A percentile compares a stretch with the other conserved stretches of the same genome.
phyloP scores from a whole-genome alignment of 768 basidiomycete genomes.

The Hirschioporus abietinus region DNA sequence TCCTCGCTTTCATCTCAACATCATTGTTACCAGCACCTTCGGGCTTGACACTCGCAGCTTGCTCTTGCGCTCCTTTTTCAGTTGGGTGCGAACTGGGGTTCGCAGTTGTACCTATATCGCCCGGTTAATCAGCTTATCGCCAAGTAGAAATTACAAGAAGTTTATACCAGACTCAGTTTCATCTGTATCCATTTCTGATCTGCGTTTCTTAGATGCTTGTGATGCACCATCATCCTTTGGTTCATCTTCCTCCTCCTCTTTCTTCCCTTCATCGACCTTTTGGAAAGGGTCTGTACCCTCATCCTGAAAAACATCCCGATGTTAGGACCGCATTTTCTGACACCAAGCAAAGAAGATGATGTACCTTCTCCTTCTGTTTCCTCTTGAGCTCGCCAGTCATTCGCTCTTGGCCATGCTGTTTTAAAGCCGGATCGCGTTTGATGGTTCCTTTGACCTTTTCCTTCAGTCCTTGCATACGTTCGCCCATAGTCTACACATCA shows the following conservation, averaged over 20 bases:
- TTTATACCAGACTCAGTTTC: not conserved
- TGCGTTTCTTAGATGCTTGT: not conserved
- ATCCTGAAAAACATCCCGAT: no score
- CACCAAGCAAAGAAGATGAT: not conserved
- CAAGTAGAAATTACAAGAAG: not conserved
- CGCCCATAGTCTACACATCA: slow-evolving; percentile 22
- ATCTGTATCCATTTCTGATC: not conserved
- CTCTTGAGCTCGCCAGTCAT: slow-evolving; percentile 36
- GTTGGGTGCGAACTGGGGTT: not conserved
- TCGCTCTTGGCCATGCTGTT: slow-evolving; percentile 32
- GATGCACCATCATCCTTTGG: not conserved
- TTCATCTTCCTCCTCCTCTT: not conserved
- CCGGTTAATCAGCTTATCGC: not conserved
- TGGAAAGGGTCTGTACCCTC: not conserved
- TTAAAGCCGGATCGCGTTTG: slow-evolving; percentile 28
- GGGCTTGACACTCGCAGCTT: not conserved
- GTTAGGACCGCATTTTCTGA: no score
- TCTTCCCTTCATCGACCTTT: not conserved
- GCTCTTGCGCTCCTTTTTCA: not conserved
- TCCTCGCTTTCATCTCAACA: not conserved
- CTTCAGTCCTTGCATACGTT: slow-evolving; percentile 32
- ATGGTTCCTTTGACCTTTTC: slow-evolving; percentile 38
- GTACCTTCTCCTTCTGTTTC: slow-evolving; percentile 24
- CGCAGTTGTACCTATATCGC: not conserved
- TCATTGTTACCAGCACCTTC: not conserved